phyloP scores from a whole-genome alignment of 1,139 yeast genomes.

The Saccharomyces hybrid region DNA sequence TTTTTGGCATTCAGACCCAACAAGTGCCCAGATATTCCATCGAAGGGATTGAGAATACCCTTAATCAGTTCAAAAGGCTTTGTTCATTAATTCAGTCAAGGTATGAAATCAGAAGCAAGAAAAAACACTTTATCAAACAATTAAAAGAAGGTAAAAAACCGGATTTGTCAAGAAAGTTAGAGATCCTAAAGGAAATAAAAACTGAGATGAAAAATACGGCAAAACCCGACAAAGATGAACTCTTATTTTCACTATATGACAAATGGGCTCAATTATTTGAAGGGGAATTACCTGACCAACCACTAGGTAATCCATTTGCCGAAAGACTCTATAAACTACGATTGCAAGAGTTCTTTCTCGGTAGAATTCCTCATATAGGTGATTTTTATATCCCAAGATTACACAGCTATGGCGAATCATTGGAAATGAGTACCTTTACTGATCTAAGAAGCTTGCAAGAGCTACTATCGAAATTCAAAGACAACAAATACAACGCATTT shows the following conservation, averaged over 20 bases:
- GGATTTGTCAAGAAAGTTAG: constrained; percentile 19
- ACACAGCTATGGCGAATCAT: constrained; percentile 23
- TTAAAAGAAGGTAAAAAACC: constrained; percentile 25
- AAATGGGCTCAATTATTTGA: constrained; percentile 25
- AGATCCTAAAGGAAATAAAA: constrained; percentile 21
- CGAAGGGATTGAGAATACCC: constrained; percentile 23
- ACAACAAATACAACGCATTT: constrained; percentile 20
- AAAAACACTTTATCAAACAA: constrained; percentile 27
- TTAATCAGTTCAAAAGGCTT: constrained; percentile 19
- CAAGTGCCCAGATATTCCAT: constrained; percentile 27
- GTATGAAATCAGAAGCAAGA: constrained; percentile 25
- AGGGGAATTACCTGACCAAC: constrained; percentile 27
- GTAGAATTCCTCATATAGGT: constrained; percentile 30
- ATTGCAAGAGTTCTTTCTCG: constrained; percentile 28
- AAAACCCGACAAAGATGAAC: constrained; percentile 15
- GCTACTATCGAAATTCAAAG: constrained; percentile 18
- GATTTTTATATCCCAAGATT: constrained; percentile 30
- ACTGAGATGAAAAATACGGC: constrained; percentile 11
- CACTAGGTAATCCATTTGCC: constrained; percentile 25
- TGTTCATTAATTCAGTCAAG: constrained; percentile 23
- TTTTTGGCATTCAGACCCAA: constrained; percentile 28
- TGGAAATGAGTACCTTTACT: constrained; percentile 19
- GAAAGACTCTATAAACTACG: constrained; percentile 28
- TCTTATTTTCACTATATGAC: constrained; percentile 16
- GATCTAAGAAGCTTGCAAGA: constrained; percentile 20